These are phyloP conservation scores for Podosphaera xanthii DNA, from an alignment of 2,329 filamentous ascomycete species.

Conservation along the genomic window DNA sequence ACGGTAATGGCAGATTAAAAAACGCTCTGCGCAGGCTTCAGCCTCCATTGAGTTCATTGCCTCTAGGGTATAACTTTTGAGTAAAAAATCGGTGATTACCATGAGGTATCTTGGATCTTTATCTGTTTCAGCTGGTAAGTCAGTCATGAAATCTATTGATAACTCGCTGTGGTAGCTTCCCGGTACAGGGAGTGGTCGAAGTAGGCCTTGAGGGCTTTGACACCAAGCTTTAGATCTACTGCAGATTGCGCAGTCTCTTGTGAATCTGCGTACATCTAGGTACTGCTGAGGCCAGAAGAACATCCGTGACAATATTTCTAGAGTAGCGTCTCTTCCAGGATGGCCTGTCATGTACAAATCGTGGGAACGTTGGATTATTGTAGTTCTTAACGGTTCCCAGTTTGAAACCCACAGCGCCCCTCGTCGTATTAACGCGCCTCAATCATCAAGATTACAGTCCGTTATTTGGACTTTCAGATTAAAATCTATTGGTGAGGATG, in stretches of 20 bases:
- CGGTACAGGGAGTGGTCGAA: not conserved
- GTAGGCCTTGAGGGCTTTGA: not conserved
- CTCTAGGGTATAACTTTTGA: too few relatives aligned
- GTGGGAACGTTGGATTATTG: not conserved
- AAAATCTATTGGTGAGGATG: not conserved
- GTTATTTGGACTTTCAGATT: not conserved
- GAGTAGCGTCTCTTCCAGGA: not conserved
- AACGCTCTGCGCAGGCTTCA: too few relatives aligned
- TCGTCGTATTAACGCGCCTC: constrained; percentile 1
- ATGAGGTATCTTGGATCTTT: too few relatives aligned
- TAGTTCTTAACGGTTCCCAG: not conserved
- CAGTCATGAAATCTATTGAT: too few relatives aligned
- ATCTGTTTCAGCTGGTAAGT: too few relatives aligned
- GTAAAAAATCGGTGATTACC: too few relatives aligned
- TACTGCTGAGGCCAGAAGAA: not conserved
- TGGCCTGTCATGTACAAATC: not conserved
- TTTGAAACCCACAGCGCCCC: not conserved
- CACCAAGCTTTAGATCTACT: not conserved
- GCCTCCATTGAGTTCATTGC: too few relatives aligned
- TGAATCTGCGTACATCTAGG: not conserved
- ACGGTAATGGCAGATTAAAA: too few relatives aligned
- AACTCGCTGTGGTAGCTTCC: not conserved
- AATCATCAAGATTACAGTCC: not conserved
- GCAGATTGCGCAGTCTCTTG: not conserved
- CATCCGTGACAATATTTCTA: not conserved